Base-by-base conservation (phyloP, 2,329 filamentous ascomycete species). In the Apiospora rasikravindrae region DNA sequence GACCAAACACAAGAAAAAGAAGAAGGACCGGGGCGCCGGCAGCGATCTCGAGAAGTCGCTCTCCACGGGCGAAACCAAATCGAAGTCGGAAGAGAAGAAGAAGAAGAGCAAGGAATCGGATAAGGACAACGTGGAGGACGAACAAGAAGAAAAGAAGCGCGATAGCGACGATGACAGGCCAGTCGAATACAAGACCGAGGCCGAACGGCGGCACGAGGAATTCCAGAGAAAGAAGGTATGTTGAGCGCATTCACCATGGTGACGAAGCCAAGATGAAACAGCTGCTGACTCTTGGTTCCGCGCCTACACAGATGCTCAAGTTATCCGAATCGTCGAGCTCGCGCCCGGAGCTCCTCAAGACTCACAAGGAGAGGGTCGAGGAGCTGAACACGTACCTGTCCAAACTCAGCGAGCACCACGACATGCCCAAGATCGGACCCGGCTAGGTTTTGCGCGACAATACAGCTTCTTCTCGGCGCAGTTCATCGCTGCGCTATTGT, bases 321-420 rank as follows among this genome's bases (percentile, higher is more conserved):
- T 87, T 94, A 74, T 85, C 97, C 64, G 91, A 93, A 79, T 83
- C 83, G 7, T 81, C 85, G 11, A 83, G 83, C 8, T 81, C 85
- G 10, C 82, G 86, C 67, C 90, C 92, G 19, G 95, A 98, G 81
- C 92, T 97, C 22, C 90, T 96, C 76, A 98, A 98, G 87, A 97
- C 95, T 42, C 96, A 99, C 83, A 98, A 98, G 82, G 94, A 99
- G 85, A 91, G 94, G 14, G 96, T 99, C 61, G 95, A 98, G 82
- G 95, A 98, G 81, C 85, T 98, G 77, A 99, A 99, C 81, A 94
- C 93, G 75, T 98, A 98, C 81, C 85, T 99, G 47, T 96, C 94
- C 75, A 93, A 92, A 76, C 84, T 99, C 79, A 98, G 94, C 83
- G 96, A 99, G 84, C 96, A 99, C 84, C 96, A 99, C 83, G 96